Evolutionary conservation across 176 grass and related monocot genomes (phyloP).

Genomic region (Triticum monococcum): DNA sequence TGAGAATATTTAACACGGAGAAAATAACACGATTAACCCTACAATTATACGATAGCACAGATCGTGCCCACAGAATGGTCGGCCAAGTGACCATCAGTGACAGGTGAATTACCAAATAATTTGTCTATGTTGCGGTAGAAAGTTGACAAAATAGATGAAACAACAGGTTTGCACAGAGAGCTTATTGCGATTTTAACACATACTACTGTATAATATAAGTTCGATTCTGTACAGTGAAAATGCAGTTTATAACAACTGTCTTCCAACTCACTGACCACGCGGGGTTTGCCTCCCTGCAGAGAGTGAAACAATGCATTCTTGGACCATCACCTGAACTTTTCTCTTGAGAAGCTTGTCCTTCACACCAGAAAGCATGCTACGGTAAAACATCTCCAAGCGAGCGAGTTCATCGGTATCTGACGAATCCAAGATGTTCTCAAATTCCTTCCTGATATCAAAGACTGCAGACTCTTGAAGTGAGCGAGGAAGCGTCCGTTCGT

Average conservation of each 20-base stretch:
- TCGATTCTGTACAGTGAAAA: constrained; percentile 5
- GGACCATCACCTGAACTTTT: constrained; percentile 74
- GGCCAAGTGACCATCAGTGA: background rate
- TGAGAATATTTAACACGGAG: background rate
- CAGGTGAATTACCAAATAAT: constrained; percentile 15
- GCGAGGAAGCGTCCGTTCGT: constrained; percentile 57
- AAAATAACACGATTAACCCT: background rate
- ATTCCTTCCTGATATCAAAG: constrained; percentile 89
- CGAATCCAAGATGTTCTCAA: constrained; percentile 72
- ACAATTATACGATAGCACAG: background rate
- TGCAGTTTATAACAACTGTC: constrained; percentile 22
- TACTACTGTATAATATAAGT: background rate
- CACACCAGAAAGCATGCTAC: constrained; percentile 72
- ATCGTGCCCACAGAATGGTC: background rate
- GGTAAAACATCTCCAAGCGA: constrained; percentile 84
- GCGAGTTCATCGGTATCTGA: constrained; percentile 72
- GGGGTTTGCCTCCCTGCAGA: constrained; percentile 50
- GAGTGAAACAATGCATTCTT: constrained; percentile 67
- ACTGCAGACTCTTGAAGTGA: constrained; percentile 69
- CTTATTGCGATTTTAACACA: constrained; percentile 31
- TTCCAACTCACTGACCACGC: constrained; percentile 33
- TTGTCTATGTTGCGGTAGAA: background rate
- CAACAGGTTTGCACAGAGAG: background rate
- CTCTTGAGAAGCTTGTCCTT: constrained; percentile 91
- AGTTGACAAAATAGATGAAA: background rate